phyloP scores from a whole-genome alignment of 768 basidiomycete species.

The Leccinum subgranulosum region DNA sequence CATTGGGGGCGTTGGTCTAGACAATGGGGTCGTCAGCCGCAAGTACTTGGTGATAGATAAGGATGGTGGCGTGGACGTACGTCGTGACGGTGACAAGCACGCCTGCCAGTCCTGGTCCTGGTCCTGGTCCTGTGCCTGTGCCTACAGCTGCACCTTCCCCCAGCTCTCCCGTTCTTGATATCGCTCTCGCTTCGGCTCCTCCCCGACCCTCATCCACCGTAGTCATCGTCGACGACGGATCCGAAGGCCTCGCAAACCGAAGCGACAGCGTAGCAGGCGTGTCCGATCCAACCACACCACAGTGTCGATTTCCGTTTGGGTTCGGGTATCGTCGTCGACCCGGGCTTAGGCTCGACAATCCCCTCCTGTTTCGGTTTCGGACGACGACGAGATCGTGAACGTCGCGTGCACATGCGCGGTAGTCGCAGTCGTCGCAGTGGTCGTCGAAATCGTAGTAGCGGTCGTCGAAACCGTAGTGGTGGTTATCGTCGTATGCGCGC shows the following conservation, averaged over 20 bases:
- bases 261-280: conserved; percentile 15
- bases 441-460: not conserved
- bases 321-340: too few relatives aligned
- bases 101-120: not conserved
- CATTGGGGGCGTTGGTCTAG: not conserved
- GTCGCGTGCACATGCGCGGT: not conserved
- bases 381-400: not conserved
- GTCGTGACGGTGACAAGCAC: not conserved
- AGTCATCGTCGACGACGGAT: not conserved
- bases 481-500: conserved; percentile 3
- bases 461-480: not conserved
- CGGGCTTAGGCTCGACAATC: not conserved
- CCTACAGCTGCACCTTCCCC: too few relatives aligned
- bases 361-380: not conserved
- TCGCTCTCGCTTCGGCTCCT: not conserved
- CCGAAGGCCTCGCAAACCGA: conserved; percentile 21
- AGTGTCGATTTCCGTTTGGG: too few relatives aligned
- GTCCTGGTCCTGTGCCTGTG: not conserved
- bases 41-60: not conserved
- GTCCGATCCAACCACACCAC: too few relatives aligned
- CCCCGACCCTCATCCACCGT: not conserved
- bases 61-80: not conserved
- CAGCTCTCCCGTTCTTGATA: too few relatives aligned
- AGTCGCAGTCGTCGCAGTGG: not conserved
- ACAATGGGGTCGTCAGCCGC: not conserved